Base-by-base conservation (phyloP, 176 grass and related monocot genomes). In the Otatea glauca region DNA sequence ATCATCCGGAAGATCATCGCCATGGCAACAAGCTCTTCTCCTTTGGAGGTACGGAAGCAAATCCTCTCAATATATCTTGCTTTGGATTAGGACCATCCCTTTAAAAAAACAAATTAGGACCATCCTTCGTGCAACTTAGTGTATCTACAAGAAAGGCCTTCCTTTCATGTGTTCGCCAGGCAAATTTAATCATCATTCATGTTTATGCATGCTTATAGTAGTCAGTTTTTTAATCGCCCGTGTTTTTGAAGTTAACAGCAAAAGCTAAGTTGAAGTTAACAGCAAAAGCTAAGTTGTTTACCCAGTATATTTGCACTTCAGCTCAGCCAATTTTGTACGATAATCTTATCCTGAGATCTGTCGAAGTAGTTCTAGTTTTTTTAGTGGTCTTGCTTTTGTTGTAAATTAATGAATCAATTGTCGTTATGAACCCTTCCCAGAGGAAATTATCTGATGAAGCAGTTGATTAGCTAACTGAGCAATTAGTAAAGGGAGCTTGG, bases 31-130 rank as follows among this genome's bases (percentile, higher is more conserved):
- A 18, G 21, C 50, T 47, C 74, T 2, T 68, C 25, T 59, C 23
- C 49, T 44, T 56, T 37, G 54, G 10, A 70, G 83, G 83, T 77
- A 13, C 50, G 4, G 32, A 45, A 25, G 10, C 64, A 69, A n/a
- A 58, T 43, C 39, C 24, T 60, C 29, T 37, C 6, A 9, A 14
- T 24, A 23, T 24, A 2, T 78, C 62, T 76, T 68, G 38, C 3
- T 69, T 60, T 2, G 13, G 1, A 47, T 60, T 16, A 42, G 7
- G 39, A 42, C 7, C 1, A 42, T 42, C 39, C 6, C n/a, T 44
- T 14, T 47, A 41, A 5, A 42, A 42, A 42, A 41, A 6, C 39
- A 42, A 42, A 59, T 47, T 43, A 74, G 49, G 23, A 14, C 20
- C 9, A 14, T 50, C 14, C 21, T 62, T 72, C 37, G 1, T 67